Evolutionary conservation across 2,329 filamentous ascomycete species (phyloP).

Genomic region (Aureobasidium vineae): DNA sequence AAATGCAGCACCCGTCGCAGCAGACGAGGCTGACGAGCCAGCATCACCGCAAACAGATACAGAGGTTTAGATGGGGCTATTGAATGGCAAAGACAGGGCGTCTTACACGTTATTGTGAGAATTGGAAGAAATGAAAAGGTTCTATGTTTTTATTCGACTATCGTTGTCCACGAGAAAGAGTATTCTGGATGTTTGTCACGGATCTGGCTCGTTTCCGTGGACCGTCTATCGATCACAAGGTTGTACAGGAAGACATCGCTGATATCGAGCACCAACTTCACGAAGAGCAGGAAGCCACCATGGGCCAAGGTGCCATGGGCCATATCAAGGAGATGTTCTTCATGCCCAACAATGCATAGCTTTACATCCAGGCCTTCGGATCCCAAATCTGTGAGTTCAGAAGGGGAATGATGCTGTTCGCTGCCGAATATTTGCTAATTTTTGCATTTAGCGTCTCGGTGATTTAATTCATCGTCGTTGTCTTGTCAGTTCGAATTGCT

Average conservation of each 20-base stretch:
- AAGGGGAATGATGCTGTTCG: too few species aligned
- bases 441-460: too few species aligned
- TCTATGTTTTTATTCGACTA: background rate
- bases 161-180: background rate
- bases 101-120: background rate
- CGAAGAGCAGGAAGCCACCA: constrained; percentile 67
- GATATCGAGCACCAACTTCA: constrained; percentile 63
- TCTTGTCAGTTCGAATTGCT: too few species aligned
- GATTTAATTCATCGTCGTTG: too few species aligned
- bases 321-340: constrained; percentile 67
- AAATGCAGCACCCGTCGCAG: constrained; percentile 10
- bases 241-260: constrained; percentile 52
- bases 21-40: constrained; percentile 26
- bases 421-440: too few species aligned
- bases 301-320: constrained; percentile 60
- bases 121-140: constrained; percentile 10
- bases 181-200: too few species aligned
- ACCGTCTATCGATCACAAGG: constrained; percentile 62
- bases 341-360: constrained; percentile 56
- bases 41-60: constrained; percentile 26
- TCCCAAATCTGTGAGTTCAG: too few species aligned
- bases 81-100: background rate
- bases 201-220: constrained; percentile 57
- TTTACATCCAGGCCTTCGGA: too few species aligned
- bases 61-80: constrained; percentile 22